Percentiles rank a stretch among this genome's conserved stretches.
Evolutionary conservation across 2,329 filamentous ascomycete species (phyloP).

Genomic region (Lecanicillium sp.): DNA sequence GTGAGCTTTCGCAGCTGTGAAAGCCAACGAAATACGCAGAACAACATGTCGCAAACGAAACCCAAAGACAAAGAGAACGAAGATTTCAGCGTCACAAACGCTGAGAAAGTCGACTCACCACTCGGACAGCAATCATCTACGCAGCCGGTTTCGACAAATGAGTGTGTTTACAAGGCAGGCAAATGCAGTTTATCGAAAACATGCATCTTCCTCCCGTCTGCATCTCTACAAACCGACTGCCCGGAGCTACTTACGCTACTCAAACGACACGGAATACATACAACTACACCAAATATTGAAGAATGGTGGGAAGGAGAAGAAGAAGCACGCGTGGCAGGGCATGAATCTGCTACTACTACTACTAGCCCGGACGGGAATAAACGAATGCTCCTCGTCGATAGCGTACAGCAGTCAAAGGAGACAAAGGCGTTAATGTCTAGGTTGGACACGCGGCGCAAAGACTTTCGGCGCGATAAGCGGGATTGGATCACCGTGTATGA

Average conservation of each 20-base stretch:
- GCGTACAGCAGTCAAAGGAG: conserved; percentile 19
- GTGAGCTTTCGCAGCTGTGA: no score
- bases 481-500: conserved; percentile 37
- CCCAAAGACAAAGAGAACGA: no score
- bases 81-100: no score
- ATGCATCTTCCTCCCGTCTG: no score
- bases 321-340: neutral
- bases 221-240: no score
- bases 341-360: neutral
- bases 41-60: no score
- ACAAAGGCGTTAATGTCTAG: conserved; percentile 24
- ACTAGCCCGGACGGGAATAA: conserved; percentile 15
- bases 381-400: conserved; percentile 35
- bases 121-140: no score
- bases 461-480: conserved; percentile 18
- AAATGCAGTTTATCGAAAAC: no score
- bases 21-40: no score
- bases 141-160: no score
- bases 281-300: conserved; percentile 24
- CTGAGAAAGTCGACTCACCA: no score
- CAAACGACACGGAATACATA: conserved; percentile 31
- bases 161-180: no score
- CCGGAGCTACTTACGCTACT: conserved; percentile 21
- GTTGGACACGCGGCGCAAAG: conserved; percentile 22
- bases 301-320: conserved; percentile 19